phyloP scores from a whole-genome alignment of 2,329 filamentous ascomycete species.

The Cladosporium austrohemisphaericum region DNA sequence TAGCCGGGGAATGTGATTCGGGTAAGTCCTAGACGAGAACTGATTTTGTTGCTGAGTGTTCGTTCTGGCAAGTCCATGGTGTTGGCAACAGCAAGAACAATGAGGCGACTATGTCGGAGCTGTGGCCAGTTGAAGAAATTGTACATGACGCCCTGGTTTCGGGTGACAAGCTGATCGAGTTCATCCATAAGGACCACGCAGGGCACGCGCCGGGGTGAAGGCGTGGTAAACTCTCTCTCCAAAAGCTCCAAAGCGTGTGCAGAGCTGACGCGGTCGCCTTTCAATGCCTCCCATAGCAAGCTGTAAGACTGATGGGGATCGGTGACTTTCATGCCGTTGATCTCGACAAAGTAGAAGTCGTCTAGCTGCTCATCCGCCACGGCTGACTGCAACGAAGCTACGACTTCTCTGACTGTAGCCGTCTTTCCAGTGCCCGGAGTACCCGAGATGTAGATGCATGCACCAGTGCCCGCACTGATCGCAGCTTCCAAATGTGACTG shows the following conservation, averaged over 20 bases:
- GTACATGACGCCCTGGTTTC: conserved; percentile 99
- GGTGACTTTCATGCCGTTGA: conserved; percentile 99
- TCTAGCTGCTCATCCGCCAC: conserved; percentile 89
- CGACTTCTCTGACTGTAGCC: conserved; percentile 91
- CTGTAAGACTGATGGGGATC: conserved; percentile 96
- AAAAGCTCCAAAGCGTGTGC: conserved; percentile 86
- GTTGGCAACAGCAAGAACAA: conserved; percentile 95
- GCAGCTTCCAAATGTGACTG: conserved; percentile 92
- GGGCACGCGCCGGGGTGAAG: conserved; percentile 83
- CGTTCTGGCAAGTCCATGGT: conserved; percentile 98
- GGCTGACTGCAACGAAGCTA: conserved; percentile 80
- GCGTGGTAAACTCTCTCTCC: conserved; percentile 87
- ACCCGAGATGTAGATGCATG: conserved; percentile 99
- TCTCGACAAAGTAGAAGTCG: conserved; percentile 98
- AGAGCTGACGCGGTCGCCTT: conserved; percentile 87
- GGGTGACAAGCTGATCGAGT: conserved; percentile 93
- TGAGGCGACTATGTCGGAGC: conserved; percentile 82
- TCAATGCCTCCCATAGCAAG: conserved; percentile 90
- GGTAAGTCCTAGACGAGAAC: conserved; percentile 76
- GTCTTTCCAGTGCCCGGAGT: conserved; percentile 97
- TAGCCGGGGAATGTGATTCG: conserved; percentile 97
- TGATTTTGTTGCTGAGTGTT: conserved; percentile 97
- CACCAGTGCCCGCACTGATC: conserved; percentile 87
- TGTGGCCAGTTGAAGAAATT: conserved; percentile 99
- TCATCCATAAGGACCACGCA: conserved; percentile 99